Evolutionary conservation across 176 grass and related monocot genomes (phyloP), one percentile per base, ranked within the genome.

Genomic region (Typha latifolia): DNA sequence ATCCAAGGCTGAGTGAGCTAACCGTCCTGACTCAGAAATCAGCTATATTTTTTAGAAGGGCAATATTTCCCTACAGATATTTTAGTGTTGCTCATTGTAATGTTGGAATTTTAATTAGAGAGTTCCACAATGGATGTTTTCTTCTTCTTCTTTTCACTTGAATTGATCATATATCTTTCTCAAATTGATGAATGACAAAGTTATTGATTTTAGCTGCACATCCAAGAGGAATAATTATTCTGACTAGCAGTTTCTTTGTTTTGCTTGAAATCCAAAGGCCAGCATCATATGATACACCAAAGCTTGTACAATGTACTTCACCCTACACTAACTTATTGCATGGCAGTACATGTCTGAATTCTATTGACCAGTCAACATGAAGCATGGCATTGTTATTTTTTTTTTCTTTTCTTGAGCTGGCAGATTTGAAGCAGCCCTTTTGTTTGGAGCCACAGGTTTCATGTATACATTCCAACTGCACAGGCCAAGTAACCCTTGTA

Each of bases 391-490:
- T 67, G 21, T 26, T 49, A 64, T 31, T 14, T 52, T 65, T 55
- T 67, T 16, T 56, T 76, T 68, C 34, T 16, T 56, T 76, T 68
- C 34, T 75, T 66, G 22, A 12, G 19, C 26, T 11, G 26, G 26
- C 14, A 66, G 14, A 66, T 3, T 66, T 23, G 62, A 66, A 32
- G 34, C 4, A 66, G 14, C 14, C 3, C 26, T 59, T 72, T 57
- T 29, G 13, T 52, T 61, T 34, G 51, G 24, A 43, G 51, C 51
- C 34, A 62, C 51, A 61, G 23, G 52, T 57, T 59, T 64, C 37
- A 51, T 49, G 71, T 50, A 81, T 74, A 73, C 77, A 80, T 61
- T 83, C 69, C 72, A 80, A 49, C 61, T 76, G 61, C 64, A 14
- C 47, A 71, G 66, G 59, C 51, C 63, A 87, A n/a, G 49, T 66